phyloP scores from a whole-genome alignment of 176 grass and related monocot species.

The Oryza glumipatula region DNA sequence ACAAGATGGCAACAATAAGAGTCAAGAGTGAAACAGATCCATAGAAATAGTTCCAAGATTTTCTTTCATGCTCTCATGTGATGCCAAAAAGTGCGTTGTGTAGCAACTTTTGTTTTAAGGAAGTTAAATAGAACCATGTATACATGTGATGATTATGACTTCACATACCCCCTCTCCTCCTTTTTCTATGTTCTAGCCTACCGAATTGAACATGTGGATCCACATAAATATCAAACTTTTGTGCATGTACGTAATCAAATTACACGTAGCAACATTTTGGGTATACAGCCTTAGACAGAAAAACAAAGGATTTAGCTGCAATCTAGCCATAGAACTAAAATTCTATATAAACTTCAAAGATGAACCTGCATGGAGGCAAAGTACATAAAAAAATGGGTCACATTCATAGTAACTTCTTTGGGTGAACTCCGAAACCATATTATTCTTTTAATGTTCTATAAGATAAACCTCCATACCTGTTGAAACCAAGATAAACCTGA shows the following conservation, averaged over 20 bases:
- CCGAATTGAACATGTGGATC: neutral
- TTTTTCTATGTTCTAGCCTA: neutral
- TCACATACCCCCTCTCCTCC: neutral
- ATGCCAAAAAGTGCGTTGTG: neutral
- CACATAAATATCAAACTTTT: slow-evolving; percentile 10
- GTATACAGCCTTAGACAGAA: neutral
- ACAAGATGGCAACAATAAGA: neutral
- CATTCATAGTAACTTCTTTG: neutral
- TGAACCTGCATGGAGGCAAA: neutral
- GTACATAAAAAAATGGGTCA: neutral
- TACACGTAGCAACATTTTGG: neutral
- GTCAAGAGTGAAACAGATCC: neutral
- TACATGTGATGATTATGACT: slow-evolving; percentile 8
- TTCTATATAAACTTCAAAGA: neutral
- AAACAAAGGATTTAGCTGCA: neutral
- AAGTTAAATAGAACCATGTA: neutral
- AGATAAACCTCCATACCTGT: slow-evolving; percentile 55
- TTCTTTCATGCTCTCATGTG: neutral
- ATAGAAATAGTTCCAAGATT: slow-evolving; percentile 1
- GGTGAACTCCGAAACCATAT: neutral
- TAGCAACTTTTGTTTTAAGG: slow-evolving; percentile 12
- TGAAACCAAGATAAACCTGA: slow-evolving; percentile 83
- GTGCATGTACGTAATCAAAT: slow-evolving; percentile 11
- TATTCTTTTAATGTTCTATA: neutral
- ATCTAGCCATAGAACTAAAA: neutral